Evolutionary conservation across 768 basidiomycete genomes (phyloP).

Genomic region (Agrocybe praecox): DNA sequence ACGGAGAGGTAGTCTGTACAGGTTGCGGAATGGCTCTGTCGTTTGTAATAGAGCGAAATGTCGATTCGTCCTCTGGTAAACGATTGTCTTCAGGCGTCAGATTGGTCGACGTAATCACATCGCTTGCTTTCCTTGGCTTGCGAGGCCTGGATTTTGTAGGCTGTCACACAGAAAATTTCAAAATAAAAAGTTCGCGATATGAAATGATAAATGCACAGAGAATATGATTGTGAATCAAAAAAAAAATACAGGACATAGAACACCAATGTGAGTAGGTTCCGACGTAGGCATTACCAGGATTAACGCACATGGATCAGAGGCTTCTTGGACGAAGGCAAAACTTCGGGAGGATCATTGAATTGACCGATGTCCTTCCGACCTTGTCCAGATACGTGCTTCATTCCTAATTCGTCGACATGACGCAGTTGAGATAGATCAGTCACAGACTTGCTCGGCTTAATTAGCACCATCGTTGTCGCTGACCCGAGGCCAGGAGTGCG

Average conservation of each 20-base stretch:
- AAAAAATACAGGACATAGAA: slow-evolving; percentile 25
- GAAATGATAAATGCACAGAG: slow-evolving; percentile 24
- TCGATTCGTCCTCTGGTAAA: background rate
- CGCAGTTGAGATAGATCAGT: slow-evolving; percentile 47
- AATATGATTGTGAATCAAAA: slow-evolving; percentile 28
- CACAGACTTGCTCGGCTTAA: slow-evolving; percentile 52
- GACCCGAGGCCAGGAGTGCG: slow-evolving; percentile 59
- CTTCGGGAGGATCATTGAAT: slow-evolving; percentile 27
- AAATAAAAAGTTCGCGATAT: slow-evolving; percentile 16
- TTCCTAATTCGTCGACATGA: slow-evolving; percentile 51
- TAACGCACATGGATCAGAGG: slow-evolving; percentile 88
- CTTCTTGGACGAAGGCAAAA: slow-evolving; percentile 54
- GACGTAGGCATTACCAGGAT: slow-evolving; percentile 59
- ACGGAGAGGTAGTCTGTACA: too few species aligned
- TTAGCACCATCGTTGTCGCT: slow-evolving; percentile 75
- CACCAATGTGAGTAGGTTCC: slow-evolving; percentile 49
- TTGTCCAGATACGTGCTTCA: slow-evolving; percentile 31
- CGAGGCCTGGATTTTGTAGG: slow-evolving; percentile 75
- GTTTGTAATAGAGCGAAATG: background rate
- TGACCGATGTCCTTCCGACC: slow-evolving; percentile 19
- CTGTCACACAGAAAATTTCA: slow-evolving; percentile 40
- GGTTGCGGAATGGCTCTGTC: too few species aligned
- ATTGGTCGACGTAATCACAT: background rate
- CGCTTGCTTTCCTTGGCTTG: slow-evolving; percentile 55
- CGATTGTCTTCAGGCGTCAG: background rate